These are phyloP conservation scores for Astraeus odoratus DNA, from an alignment of 768 basidiomycete species.

Conservation along the genomic window DNA sequence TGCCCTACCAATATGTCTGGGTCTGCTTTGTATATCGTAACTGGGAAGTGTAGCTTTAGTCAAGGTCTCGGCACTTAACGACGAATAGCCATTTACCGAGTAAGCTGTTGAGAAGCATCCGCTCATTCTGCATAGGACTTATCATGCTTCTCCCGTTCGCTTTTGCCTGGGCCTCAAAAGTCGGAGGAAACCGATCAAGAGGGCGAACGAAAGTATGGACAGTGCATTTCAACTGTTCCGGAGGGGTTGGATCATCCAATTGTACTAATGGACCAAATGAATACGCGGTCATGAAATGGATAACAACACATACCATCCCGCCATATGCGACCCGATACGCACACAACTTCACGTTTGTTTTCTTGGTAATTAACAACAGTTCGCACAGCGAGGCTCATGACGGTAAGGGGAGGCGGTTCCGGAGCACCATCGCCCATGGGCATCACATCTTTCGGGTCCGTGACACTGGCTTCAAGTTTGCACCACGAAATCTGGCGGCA, in stretches of 20 bases:
- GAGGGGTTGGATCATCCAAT: slow-evolving; percentile 88
- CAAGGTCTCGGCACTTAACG: background rate
- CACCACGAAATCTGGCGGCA: slow-evolving; percentile 88
- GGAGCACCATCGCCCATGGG: slow-evolving; percentile 71
- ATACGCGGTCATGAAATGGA: slow-evolving; percentile 1
- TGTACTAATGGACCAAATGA: slow-evolving; percentile 43
- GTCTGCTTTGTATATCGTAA: slow-evolving; percentile 75
- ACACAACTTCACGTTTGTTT: slow-evolving; percentile 92
- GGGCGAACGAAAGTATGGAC: slow-evolving; percentile 89
- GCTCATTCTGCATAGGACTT: slow-evolving; percentile 71
- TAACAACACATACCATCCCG: slow-evolving; percentile 41
- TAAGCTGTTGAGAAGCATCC: slow-evolving; percentile 75
- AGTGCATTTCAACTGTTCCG: slow-evolving; percentile 74
- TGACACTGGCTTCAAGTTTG: slow-evolving; percentile 80
- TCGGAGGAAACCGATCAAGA: slow-evolving; percentile 76
- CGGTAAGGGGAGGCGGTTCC: slow-evolving; percentile 81
- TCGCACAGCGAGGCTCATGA: slow-evolving; percentile 82
- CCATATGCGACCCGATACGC: slow-evolving; percentile 81
- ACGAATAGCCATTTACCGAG: slow-evolving; percentile 44
- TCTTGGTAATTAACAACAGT: slow-evolving; percentile 92
- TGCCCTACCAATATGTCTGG: slow-evolving; percentile 95
- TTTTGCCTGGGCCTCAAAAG: slow-evolving; percentile 69
- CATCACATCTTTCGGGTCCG: slow-evolving; percentile 83
- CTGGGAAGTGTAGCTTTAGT: slow-evolving; percentile 28
- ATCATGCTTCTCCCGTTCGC: slow-evolving; percentile 62